Evolutionary conservation across 805 yeast genomes (phyloP), one percentile per base, ranked within the genome.

Genomic region (Metahyphopichia silvanorum): DNA sequence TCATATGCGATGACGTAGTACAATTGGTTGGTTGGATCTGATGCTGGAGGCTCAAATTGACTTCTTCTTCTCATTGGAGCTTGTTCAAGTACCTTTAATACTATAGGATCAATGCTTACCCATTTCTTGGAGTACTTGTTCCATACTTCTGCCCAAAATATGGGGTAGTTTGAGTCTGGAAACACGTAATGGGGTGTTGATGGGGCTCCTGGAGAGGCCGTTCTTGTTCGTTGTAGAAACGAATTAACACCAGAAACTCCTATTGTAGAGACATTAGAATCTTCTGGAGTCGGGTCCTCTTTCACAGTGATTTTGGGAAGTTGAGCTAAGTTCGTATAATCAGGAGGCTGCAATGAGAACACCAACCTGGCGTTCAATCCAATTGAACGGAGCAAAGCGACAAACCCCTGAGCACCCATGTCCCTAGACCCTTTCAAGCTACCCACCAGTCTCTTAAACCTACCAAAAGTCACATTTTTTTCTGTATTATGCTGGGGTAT

Each of bases 61-160:
- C 79, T 69, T 38, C 66, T 71, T 9, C 75, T 61, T 34, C 73
- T 55, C 51, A 59, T 53, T 6, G 76, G 74, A 6, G 82, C 72
- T 21, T 74, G 65, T 54, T 86, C 95, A 24, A 86, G 75, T 6
- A 71, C 56, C 35, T 74, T 57, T 35, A 80, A 71, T 18, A 81
- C 79, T 0, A 81, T 63, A 0, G 97, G 93, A 48, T 93, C 98
- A 2, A 88, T 69, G 2, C 94, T 76, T n/a, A 88, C 71, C 94
- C 96, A 91, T 31, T 69, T 74, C 37, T 77, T 71, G 4, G 77
- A 60, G 37, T 71, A 76, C 31, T 73, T 72, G 52, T 91, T 89
- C 95, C 95, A 91, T 0, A 85, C 96, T 53, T 93, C 98, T 15
- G 79, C 79, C 98, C 98, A 93, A 50, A 82, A 88, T 0, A 88